Percentiles rank a stretch among this genome's conserved stretches.
Conservation (phyloP, 805 yeast species). For the Kluyveromyces nonfermentans region DNA sequence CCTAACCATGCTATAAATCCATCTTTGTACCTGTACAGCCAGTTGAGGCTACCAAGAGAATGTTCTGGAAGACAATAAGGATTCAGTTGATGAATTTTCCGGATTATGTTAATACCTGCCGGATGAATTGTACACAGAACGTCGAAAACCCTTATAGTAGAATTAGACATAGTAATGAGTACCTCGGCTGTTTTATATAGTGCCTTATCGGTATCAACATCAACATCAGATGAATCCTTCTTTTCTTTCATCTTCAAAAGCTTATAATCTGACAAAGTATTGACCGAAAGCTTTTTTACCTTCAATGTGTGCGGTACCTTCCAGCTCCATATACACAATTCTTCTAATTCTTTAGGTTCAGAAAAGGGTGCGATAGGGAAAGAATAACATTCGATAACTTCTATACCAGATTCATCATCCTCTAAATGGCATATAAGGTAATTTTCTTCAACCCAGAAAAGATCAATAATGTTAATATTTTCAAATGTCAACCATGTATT, state of each 20-base stretch:
- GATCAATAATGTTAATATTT: conserved; percentile 17
- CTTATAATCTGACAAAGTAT: conserved; percentile 16
- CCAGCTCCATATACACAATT: conserved; percentile 22
- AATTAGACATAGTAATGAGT: conserved; percentile 11
- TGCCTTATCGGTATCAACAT: conserved; percentile 9
- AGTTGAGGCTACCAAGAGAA: conserved; percentile 10
- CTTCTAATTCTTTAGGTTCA: conserved; percentile 9
- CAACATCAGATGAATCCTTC: conserved; percentile 7
- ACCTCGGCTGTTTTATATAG: conserved; percentile 25
- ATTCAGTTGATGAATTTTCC: conserved; percentile 14
- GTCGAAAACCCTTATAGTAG: conserved; percentile 17
- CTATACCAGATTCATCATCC: conserved; percentile 13
- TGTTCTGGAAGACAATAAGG: conserved; percentile 7
- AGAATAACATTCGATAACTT: conserved; percentile 17
- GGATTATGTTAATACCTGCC: conserved; percentile 18
- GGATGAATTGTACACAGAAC: conserved; percentile 18
- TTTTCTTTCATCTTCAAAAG: conserved; percentile 12
- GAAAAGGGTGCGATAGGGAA: conserved; percentile 16
- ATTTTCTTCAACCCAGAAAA: conserved; percentile 27
- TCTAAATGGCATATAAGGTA: conserved; percentile 21
- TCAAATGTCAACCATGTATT: conserved; percentile 22
- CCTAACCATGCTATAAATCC: conserved; percentile 18
- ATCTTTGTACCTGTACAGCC: conserved; percentile 19
- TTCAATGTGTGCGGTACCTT: conserved; percentile 11
- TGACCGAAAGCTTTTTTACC: conserved; percentile 14